Conservation (phyloP, 441 rosid genomes). For the Manihot esculenta region DNA sequence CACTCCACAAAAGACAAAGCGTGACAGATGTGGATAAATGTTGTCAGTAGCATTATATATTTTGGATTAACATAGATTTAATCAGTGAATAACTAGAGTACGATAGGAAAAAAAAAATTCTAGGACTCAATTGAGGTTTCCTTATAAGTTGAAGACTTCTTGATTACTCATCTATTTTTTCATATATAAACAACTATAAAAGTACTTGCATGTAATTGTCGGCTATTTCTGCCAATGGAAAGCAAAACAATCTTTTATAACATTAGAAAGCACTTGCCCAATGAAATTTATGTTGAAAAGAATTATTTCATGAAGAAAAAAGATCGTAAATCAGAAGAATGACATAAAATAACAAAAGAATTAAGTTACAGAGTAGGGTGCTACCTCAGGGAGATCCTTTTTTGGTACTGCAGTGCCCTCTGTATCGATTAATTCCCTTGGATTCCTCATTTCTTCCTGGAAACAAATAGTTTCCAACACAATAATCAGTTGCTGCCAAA, state of each 20-base stretch:
- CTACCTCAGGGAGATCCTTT: constrained; percentile 58
- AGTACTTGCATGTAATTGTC: background rate
- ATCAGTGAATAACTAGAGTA: background rate
- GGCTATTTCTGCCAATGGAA: background rate
- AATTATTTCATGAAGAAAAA: background rate
- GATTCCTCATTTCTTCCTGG: constrained; percentile 49
- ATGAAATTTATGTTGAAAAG: background rate
- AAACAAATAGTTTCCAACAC: constrained; percentile 14
- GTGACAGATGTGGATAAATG: too few species aligned
- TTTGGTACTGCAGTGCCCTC: constrained; percentile 25
- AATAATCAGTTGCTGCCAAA: background rate
- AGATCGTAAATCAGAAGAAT: background rate
- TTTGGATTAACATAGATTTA: background rate
- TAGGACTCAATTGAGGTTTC: background rate
- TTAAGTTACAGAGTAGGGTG: constrained; percentile 5
- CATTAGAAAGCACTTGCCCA: background rate
- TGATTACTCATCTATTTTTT: background rate
- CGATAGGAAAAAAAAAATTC: background rate
- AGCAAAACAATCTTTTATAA: background rate
- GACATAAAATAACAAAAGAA: constrained; percentile 5
- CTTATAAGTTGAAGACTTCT: background rate
- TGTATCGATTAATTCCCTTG: constrained; percentile 24
- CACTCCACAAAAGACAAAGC: background rate
- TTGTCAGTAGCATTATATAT: background rate
- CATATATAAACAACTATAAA: background rate